These are phyloP conservation scores for Pichia californica DNA, from an alignment of 805 yeast species.

Conservation along the genomic window DNA sequence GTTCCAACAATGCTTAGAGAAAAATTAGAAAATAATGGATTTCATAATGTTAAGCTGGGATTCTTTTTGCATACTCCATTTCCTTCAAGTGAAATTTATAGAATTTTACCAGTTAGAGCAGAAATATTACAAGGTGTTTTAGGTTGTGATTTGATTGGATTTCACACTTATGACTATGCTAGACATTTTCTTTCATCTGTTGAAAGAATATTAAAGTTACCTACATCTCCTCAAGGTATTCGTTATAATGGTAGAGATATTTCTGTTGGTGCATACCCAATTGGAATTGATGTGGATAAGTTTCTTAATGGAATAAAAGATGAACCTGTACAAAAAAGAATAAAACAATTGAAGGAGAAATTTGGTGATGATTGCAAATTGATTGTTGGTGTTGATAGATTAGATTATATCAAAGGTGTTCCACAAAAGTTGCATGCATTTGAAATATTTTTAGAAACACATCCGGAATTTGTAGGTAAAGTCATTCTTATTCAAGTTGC, in stretches of 20 bases:
- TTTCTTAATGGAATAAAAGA: conserved; percentile 73
- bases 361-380: conserved; percentile 74
- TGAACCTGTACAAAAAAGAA: conserved; percentile 57
- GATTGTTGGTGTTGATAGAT: conserved; percentile 93
- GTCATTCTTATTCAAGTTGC: conserved; percentile 95
- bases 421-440: conserved; percentile 96
- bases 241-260: conserved; percentile 70
- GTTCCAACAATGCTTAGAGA: conserved; percentile 81
- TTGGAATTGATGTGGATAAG: conserved; percentile 93
- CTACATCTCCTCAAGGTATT: conserved; percentile 87
- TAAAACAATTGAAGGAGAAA: conserved; percentile 48
- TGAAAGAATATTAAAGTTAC: conserved; percentile 71
- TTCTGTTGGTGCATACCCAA: conserved; percentile 95
- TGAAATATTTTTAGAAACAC: conserved; percentile 84
- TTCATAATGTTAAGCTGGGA: conserved; percentile 67
- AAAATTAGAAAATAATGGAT: conserved; percentile 40
- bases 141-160: conserved; percentile 91
- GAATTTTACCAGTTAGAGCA: conserved; percentile 91
- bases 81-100: conserved; percentile 93
- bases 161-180: conserved; percentile 98
- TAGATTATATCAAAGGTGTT: conserved; percentile 96
- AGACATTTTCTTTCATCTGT: conserved; percentile 91
- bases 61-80: conserved; percentile 96
- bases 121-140: conserved; percentile 89
- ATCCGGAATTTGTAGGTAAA: conserved; percentile 98